Evolutionary conservation across 306 rosid genomes (phyloP).

Genomic region (Vicia villosa): DNA sequence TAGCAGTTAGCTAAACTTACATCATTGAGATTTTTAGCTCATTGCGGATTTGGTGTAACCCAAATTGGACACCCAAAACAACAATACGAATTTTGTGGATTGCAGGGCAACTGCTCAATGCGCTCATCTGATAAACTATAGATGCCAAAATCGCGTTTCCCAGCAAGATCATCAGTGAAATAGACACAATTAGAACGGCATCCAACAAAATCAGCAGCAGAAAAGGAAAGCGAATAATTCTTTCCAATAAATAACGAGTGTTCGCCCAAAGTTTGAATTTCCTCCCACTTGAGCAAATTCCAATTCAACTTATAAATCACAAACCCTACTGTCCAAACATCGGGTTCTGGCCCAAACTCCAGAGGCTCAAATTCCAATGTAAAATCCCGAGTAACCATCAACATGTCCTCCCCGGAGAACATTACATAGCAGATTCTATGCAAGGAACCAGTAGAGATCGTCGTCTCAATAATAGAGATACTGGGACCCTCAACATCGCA

Average conservation of each 20-base stretch:
- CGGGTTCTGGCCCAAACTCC: constrained; percentile 24
- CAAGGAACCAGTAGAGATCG: not conserved
- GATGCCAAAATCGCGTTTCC: constrained; percentile 59
- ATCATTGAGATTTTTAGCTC: not conserved
- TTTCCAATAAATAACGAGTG: constrained; percentile 54
- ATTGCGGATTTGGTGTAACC: constrained; percentile 65
- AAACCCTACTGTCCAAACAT: constrained; percentile 53
- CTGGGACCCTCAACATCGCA: constrained; percentile 48
- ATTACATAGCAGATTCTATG: constrained; percentile 58
- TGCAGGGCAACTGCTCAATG: constrained; percentile 53
- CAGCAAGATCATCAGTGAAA: constrained; percentile 58
- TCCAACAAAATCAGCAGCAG: constrained; percentile 50
- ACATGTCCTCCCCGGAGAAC: constrained; percentile 47
- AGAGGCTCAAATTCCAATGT: not conserved
- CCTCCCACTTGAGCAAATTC: constrained; percentile 46
- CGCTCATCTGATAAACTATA: constrained; percentile 44
- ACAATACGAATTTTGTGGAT: constrained; percentile 1
- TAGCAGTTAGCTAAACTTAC: not conserved
- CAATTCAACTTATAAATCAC: constrained; percentile 54
- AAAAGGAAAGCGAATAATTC: constrained; percentile 52
- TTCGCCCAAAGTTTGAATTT: constrained; percentile 50
- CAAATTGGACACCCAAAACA: constrained; percentile 54
- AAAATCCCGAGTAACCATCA: constrained; percentile 42
- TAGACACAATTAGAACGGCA: constrained; percentile 54
- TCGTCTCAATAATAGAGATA: constrained; percentile 38